These are phyloP conservation scores for Posidonia oceanica DNA, from an alignment of 116 monocot genomes.

Conservation along the genomic window DNA sequence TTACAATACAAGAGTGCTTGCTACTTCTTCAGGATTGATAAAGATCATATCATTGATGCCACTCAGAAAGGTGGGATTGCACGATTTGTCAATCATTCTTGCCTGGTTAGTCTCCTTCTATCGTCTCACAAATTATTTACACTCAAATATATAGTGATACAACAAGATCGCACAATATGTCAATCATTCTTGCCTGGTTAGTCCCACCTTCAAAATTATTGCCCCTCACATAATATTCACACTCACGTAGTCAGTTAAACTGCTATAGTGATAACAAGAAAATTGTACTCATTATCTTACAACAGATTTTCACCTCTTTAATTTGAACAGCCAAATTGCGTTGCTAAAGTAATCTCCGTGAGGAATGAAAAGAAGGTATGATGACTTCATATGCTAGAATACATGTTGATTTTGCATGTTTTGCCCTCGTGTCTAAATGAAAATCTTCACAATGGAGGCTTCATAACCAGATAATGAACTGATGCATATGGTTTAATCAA, in stretches of 20 bases:
- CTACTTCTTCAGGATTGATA: constrained; percentile 95
- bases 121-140: too few relatives aligned
- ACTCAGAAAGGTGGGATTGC: constrained; percentile 95
- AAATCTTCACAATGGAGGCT: too few relatives aligned
- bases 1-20: constrained; percentile 93
- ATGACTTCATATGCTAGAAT: not conserved
- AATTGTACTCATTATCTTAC: not conserved
- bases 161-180: too few relatives aligned
- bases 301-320: not conserved
- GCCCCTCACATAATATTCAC: too few relatives aligned
- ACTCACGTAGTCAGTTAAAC: not conserved
- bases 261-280: not conserved
- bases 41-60: constrained; percentile 92
- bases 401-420: not conserved
- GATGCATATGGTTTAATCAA: too few relatives aligned
- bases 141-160: too few relatives aligned
- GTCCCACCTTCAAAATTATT: too few relatives aligned
- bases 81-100: constrained; percentile 95
- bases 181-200: too few relatives aligned
- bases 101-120: constrained; percentile 36
- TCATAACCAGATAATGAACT: too few relatives aligned
- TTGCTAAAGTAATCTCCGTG: constrained; percentile 83
- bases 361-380: constrained; percentile 82
- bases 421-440: not conserved
- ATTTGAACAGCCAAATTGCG: constrained; percentile 75